phyloP scores from a whole-genome alignment of 768 basidiomycete species.

The Wakefieldia striispora region DNA sequence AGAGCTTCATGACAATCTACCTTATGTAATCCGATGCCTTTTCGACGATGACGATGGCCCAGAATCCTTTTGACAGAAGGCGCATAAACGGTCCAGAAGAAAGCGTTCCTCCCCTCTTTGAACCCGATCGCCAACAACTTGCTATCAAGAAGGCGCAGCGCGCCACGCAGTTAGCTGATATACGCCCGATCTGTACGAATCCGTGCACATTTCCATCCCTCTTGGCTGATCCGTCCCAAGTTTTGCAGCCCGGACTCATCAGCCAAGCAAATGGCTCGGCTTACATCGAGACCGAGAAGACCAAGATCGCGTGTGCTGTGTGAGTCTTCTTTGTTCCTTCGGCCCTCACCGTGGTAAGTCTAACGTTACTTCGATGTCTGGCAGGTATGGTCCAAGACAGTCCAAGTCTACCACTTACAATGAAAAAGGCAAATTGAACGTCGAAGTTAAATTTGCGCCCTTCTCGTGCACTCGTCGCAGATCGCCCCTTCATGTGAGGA shows the following conservation, averaged over 20 bases:
- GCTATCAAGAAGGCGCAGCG: slow-evolving; percentile 36
- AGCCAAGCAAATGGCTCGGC: slow-evolving; percentile 95
- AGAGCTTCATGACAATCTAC: slow-evolving; percentile 69
- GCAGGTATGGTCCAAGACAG: slow-evolving; percentile 82
- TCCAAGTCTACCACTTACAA: slow-evolving; percentile 78
- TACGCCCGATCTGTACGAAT: slow-evolving; percentile 82
- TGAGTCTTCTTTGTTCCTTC: slow-evolving; percentile 42
- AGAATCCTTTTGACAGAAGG: slow-evolving; percentile 74
- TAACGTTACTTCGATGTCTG: slow-evolving; percentile 3
- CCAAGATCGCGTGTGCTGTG: slow-evolving; percentile 97
- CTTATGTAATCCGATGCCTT: slow-evolving; percentile 23
- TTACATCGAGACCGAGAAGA: slow-evolving; percentile 89
- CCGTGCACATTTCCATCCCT: background rate
- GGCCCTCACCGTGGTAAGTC: background rate
- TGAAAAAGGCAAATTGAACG: slow-evolving; percentile 85
- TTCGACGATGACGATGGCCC: slow-evolving; percentile 38
- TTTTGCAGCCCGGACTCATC: slow-evolving; percentile 86
- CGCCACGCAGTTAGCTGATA: slow-evolving; percentile 56
- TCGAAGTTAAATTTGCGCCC: slow-evolving; percentile 96
- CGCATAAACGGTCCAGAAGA: slow-evolving; percentile 91
- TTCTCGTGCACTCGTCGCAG: slow-evolving; percentile 80
- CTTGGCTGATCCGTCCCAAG: slow-evolving; percentile 40
- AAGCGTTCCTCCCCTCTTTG: slow-evolving; percentile 64
- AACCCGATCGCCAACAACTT: slow-evolving; percentile 33
- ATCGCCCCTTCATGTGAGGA: slow-evolving; percentile 81